Conservation (phyloP, 768 basidiomycete genomes). For the Podaxis sp. region DNA sequence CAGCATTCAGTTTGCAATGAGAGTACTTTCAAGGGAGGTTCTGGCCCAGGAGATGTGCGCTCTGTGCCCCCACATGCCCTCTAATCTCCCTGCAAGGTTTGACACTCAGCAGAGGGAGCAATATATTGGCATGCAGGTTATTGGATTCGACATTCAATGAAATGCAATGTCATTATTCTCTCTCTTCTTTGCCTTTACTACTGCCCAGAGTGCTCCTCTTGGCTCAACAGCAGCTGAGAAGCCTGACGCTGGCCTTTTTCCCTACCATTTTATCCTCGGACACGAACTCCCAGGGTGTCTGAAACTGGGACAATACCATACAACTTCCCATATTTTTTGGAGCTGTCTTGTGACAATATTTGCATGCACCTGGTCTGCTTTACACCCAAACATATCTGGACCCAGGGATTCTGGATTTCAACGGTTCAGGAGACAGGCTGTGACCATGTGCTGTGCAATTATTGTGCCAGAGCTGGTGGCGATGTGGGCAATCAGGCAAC, state of each 20-base stretch:
- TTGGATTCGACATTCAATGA: too few species aligned
- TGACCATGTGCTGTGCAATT: neutral
- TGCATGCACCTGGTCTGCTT: slow-evolving; percentile 18
- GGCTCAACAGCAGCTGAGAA: neutral
- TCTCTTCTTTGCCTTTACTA: too few species aligned
- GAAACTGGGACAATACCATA: neutral
- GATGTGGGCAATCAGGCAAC: slow-evolving; percentile 15
- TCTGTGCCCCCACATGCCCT: too few species aligned
- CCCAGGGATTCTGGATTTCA: neutral
- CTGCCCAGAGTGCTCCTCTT: too few species aligned
- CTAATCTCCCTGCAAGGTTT: too few species aligned
- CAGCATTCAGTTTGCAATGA: too few species aligned
- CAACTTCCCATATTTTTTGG: slow-evolving; percentile 16
- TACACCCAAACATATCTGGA: neutral
- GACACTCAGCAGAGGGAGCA: too few species aligned
- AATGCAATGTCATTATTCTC: too few species aligned
- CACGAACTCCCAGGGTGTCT: neutral
- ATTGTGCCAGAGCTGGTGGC: slow-evolving; percentile 12
- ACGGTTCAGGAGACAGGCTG: neutral
- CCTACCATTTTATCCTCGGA: neutral
- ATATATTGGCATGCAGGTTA: too few species aligned
- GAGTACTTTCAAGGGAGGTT: too few species aligned
- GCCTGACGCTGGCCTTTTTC: neutral
- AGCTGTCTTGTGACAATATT: slow-evolving; percentile 22
- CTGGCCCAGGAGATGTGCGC: too few species aligned